Evolutionary conservation across 495 filamentous ascomycete species (phyloP).

Genomic region (Copromyces sp.): DNA sequence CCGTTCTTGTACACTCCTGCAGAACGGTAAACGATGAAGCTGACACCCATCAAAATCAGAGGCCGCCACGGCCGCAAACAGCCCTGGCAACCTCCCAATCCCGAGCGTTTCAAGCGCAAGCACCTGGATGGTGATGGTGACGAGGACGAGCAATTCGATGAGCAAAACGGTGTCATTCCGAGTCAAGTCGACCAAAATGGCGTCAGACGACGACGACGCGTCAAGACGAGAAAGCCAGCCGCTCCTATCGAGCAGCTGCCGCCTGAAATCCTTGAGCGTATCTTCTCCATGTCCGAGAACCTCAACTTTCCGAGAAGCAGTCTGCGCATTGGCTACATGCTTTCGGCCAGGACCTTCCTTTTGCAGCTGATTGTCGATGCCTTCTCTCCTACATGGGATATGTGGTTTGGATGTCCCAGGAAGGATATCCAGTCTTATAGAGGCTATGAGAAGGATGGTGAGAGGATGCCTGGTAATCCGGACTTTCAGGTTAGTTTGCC

Average conservation of each 20-base stretch:
- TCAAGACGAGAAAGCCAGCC: constrained; percentile 10
- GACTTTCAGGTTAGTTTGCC: constrained; percentile 23
- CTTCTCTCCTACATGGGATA: constrained; percentile 32
- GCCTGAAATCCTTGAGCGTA: constrained; percentile 32
- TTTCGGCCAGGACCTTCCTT: constrained; percentile 21
- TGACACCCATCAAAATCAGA: constrained; percentile 18
- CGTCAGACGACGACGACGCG: background rate
- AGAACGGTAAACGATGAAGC: constrained; percentile 5
- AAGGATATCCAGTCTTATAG: background rate
- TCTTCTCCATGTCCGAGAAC: constrained; percentile 30
- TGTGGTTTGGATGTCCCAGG: constrained; percentile 15
- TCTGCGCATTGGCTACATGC: constrained; percentile 22
- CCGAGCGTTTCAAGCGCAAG: constrained; percentile 1
- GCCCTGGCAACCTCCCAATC: constrained; percentile 12
- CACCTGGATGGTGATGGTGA: background rate
- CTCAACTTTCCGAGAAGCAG: constrained; percentile 27
- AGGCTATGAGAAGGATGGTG: background rate
- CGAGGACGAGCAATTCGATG: background rate
- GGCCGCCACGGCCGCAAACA: constrained; percentile 12
- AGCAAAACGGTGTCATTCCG: background rate
- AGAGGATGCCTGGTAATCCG: constrained; percentile 17
- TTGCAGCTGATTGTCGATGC: constrained; percentile 20
- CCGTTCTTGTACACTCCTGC: background rate
- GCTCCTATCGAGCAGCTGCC: constrained; percentile 29
- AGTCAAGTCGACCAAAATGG: background rate